Percentiles rank a stretch among this genome's conserved stretches.
These are phyloP conservation scores for Cryphonectria parasitica DNA, from an alignment of 2,329 filamentous ascomycete species.

Conservation along the genomic window DNA sequence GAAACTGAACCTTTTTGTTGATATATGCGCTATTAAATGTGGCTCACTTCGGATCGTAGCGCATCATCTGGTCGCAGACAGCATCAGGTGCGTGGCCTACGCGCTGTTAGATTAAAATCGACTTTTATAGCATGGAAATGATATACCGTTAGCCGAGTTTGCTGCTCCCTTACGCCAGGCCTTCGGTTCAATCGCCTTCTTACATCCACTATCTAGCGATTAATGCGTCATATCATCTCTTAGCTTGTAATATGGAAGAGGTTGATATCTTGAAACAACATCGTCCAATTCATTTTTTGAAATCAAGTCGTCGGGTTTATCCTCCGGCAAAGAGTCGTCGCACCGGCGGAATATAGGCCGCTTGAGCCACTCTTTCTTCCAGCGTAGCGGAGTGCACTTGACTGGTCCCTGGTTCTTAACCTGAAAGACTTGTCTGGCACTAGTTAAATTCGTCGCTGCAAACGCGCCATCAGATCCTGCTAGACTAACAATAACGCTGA, in stretches of 20 bases:
- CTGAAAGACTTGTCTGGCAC: conserved; percentile 29
- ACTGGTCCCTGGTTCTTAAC: conserved; percentile 29
- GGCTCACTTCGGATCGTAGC: conserved; percentile 35
- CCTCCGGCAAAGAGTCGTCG: neutral
- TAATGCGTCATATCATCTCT: conserved; percentile 35
- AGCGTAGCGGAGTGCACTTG: conserved; percentile 32
- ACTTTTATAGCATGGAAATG: conserved; percentile 10
- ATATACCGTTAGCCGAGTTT: conserved; percentile 34
- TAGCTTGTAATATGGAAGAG: conserved; percentile 36
- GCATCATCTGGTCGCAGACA: conserved; percentile 38
- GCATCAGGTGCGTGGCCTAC: conserved; percentile 34
- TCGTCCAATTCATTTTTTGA: too few relatives aligned
- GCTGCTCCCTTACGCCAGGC: conserved; percentile 32
- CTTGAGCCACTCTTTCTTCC: conserved; percentile 37
- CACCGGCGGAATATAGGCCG: conserved; percentile 33
- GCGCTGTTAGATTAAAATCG: neutral
- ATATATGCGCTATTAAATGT: conserved; percentile 38
- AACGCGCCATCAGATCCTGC: conserved; percentile 36
- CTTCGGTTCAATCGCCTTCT: conserved; percentile 26
- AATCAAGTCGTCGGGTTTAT: neutral
- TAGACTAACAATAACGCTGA: conserved; percentile 35
- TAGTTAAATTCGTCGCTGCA: conserved; percentile 33
- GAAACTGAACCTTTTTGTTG: conserved; percentile 36
- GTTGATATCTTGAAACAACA: conserved; percentile 20
- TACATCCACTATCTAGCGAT: conserved; percentile 30